A percentile compares a stretch with the other conserved stretches of the same genome.
Conservation (phyloP, 2,329 filamentous ascomycete species). For the Ilyonectria sp. region DNA sequence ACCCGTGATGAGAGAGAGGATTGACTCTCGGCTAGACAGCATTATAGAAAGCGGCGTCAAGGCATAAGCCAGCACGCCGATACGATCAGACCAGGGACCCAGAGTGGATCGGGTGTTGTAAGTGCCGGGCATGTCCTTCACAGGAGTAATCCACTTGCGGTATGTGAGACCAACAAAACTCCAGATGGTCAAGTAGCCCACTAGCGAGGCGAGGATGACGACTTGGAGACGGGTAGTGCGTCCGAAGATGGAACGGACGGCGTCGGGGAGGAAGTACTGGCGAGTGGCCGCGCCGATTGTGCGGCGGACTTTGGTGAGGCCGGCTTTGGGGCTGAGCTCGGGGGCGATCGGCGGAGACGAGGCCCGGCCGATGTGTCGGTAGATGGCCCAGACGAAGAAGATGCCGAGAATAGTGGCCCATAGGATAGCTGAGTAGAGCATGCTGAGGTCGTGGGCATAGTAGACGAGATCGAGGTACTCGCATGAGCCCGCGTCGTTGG, state of each 20-base stretch:
- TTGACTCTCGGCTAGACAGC: constrained; percentile 77
- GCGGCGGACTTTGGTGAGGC: constrained; percentile 49
- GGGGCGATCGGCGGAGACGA: constrained; percentile 40
- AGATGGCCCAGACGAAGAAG: constrained; percentile 59
- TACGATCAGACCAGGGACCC: constrained; percentile 77
- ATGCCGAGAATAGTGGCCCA: constrained; percentile 64
- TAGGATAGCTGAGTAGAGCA: constrained; percentile 66
- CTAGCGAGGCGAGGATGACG: constrained; percentile 69
- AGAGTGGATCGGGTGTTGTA: constrained; percentile 77
- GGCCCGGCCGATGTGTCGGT: constrained; percentile 45
- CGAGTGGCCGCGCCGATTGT: constrained; percentile 60
- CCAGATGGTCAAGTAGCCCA: constrained; percentile 76
- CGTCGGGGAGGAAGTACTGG: constrained; percentile 73
- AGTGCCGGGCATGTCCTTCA: constrained; percentile 67
- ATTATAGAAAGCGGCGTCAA: constrained; percentile 80
- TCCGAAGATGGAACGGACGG: constrained; percentile 72
- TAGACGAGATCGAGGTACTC: constrained; percentile 68
- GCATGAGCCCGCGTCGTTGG: constrained; percentile 63
- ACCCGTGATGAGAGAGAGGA: constrained; percentile 79
- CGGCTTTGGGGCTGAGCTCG: constrained; percentile 43
- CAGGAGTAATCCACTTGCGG: constrained; percentile 78
- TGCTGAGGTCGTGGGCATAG: constrained; percentile 62
- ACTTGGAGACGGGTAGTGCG: constrained; percentile 79
- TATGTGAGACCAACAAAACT: constrained; percentile 80
- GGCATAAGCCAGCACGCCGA: constrained; percentile 81